Evolutionary conservation across 192 early-diverging fungal genomes (phyloP), one percentile per base, ranked within the genome.

Genomic region (Diversispora eburnea): DNA sequence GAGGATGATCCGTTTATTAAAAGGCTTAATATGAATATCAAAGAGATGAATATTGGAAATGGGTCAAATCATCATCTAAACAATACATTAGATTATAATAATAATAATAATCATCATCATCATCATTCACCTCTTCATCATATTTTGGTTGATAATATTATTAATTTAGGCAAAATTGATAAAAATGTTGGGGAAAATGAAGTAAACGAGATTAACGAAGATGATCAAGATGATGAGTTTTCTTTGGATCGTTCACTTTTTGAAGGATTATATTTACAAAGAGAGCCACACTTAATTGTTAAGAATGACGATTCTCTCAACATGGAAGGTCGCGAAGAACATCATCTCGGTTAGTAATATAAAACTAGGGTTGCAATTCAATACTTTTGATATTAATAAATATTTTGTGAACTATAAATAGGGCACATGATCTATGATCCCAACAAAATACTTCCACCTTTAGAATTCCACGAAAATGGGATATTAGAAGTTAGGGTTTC

Each of bases 401-500:
- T 33, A 33, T 33, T 33, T 33, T 33, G 2, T 33, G 25, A 33
- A 33, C 2, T 33, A 33, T 33, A 33, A 33, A 56, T 74, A 85
- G 84, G 84, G 3, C 81, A 81, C 49, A 62, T 80, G n/a, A 70
- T 82, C 9, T 87, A 87, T 67, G 74, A 81, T 42, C 80, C 86
- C 9, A 55, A 78, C 1, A 46, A 79, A 39, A 67, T 86, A 19
- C 61, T 88, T 20, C 86, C 86, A 12, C 75, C 66, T 7, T 73
- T 88, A 43, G 78, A 88, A 66, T 77, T 78, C 3, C 70, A 76
- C 33, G 77, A 85, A 57, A 88, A 90, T 75, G 82, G 81, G 0
- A 72, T 86, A 5, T 64, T 93, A 22, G 88, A 92, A 57, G 83
- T 94, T 3, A 84, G 89, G 5, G 73, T 94, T 9, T 84, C 90